Base-by-base conservation (phyloP, 2,329 filamentous ascomycete species). In the Talaromyces sp. region DNA sequence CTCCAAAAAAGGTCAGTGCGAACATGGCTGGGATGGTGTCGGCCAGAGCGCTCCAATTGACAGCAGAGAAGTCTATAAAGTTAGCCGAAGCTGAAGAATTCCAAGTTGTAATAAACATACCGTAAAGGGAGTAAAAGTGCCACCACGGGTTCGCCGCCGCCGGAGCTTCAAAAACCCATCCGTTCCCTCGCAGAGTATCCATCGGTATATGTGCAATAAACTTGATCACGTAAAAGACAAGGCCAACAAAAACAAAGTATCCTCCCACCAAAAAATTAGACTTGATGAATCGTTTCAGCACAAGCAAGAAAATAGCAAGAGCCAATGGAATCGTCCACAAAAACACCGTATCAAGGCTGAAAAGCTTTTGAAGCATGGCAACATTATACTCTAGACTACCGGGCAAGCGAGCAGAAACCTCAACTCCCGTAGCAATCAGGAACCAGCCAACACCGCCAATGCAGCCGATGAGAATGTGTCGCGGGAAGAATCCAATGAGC, bases 371-470 rank as follows among this genome's bases (percentile, higher is more conserved):
- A 4, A 96, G 77, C 0, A 93, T 96, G 19, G 85, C 83, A 13
- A 91, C 74, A 65, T 93, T 86, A 73, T 96, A 96, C 66, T 90
- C 86, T 33, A 99, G 83, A 67, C 88, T 93, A 17, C 93, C 92
- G 44, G 95, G 88, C 28, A 99, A 81, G 56, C 93, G 86, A 27
- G 93, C 93, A 25, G 93, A 96, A 9, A 99, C 93, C 71, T 98
- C 93, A 61, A 99, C 86, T 27, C 92, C 95, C 7, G 95, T 99
- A 57, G 91, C 86, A 57, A 97, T 81, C 22, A 99, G 82, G 75
- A 99, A 99, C 84, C 92, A 96, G 5, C 95, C 95, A 9, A 99
- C 95, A 64, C 95, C 95, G 51, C 95, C 95, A 67, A 99, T 98
- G 71, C 95, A 99, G 59, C 95, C 95, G 64, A 97, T 96, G 33